Evolutionary conservation across 176 grass and related monocot genomes (phyloP), one percentile per base, ranked within the genome.

Genomic region (Melocanna baccifera): DNA sequence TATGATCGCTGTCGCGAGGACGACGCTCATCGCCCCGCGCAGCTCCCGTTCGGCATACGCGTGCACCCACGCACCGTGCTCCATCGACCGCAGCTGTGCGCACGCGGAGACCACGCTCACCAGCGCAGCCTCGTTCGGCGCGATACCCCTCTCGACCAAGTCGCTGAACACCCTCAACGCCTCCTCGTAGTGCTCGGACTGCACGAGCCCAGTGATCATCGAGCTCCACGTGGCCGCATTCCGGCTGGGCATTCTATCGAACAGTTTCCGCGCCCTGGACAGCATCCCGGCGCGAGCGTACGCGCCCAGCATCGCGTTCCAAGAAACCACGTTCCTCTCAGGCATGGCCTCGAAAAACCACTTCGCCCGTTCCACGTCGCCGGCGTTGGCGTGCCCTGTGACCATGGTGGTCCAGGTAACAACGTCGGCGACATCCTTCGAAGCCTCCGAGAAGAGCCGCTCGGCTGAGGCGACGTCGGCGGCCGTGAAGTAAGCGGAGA

Each of bases 331-430:
- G 80, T 90, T 79, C 73, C 46, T 71, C 39, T 83, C 84, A n/a
- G 88, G 79, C 88, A 83, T 90, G 1, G 67, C 88, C 0, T 86
- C 73, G 73, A 90, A 90, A 84, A 90, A 83, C 65, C 66, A 57
- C 66, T 42, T 87, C 20, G 84, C 87, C 1, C 61, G 89, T 15
- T 59, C 25, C 23, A 91, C 56, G 7, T 29, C 45, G n/a, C 62
- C 18, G 52, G 72, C 5, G 71, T 47, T 57, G 46, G 71, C 81
- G 22, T 84, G 89, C 22, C 85, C 89, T 15, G 78, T 50, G 69
- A 92, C 71, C 77, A 89, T 77, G 74, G 90, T 83, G 61, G 92
- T 84, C 87, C 88, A 94, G 20, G 87, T 92, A 56, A 92, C 87
- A 0, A 86, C 80, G 47, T 94, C 88, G 19, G 89, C 57, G 26